Evolutionary conservation across 495 filamentous ascomycete genomes (phyloP), one percentile per base, ranked within the genome.

Genomic region (Amphirosellinia nigrospora): DNA sequence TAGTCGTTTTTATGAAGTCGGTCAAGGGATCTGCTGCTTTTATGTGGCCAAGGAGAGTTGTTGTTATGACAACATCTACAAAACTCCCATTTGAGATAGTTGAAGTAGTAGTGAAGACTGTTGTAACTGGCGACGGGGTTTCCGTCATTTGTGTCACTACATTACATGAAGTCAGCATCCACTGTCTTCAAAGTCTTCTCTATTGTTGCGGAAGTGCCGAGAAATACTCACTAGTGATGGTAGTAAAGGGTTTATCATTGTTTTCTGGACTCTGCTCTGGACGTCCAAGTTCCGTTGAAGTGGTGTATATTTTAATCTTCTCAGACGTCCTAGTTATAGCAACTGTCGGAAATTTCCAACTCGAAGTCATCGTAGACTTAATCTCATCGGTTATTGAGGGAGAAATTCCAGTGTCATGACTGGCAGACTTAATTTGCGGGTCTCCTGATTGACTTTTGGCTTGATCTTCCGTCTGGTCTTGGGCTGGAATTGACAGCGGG

Each of bases 11-110:
- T 1, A 10, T 46, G 36, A 41, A 63, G 11, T 62, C 59, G 34
- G 67, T 63, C 23, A 69, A 56, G 15, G 66, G 45, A 61, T 55
- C 36, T 13, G 34, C 56, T 39, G 41, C 34, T 64, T 69, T 69
- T 15, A 63, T 21, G 13, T 62, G 55, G 32, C 43, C 43, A 26
- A 16, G 19, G 6, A 69, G 28, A 45, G 48, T 64, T 28, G 46
- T 39, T 5, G 43, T 56, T 19, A 64, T 41, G 23, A 36, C 61
- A 38, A 52, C 39, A 41, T 61, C 39, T 5, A 68, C 41, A 21
- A 60, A 50, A 23, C 66, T 30, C 0, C 66, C 30, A 3, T 23
- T 19, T 8, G 10, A 28, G 45, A 59, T 34, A 41, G 30, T 52
- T 43, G 59, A 26, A 16, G 67, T 41, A 23, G 59, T 63, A 8